Conservation (phyloP, 2,329 filamentous ascomycete genomes). For the Talaromyces sp. region DNA sequence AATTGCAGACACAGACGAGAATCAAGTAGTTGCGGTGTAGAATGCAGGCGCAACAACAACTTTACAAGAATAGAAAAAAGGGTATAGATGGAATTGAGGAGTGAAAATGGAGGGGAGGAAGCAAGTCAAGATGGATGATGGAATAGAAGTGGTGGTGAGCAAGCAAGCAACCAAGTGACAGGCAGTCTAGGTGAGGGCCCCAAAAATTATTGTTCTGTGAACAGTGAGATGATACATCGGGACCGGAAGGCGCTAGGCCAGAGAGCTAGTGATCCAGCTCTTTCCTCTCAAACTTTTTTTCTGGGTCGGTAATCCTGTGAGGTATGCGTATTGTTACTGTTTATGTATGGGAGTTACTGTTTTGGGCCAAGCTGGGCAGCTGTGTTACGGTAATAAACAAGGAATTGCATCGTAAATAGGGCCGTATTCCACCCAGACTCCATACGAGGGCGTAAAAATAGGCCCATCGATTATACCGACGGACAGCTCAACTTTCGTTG, state of each 20-base stretch:
- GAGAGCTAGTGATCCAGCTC: not conserved
- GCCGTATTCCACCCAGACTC: not conserved
- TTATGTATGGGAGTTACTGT: not conserved
- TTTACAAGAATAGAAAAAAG: not conserved
- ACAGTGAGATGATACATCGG: conserved; percentile 5
- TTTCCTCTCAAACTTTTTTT: not conserved
- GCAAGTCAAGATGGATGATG: not conserved
- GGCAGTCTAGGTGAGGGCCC: conserved; percentile 8
- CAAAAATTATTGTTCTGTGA: conserved; percentile 1
- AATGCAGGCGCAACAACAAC: not conserved
- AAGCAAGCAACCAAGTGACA: not conserved
- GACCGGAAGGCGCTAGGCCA: conserved; percentile 2
- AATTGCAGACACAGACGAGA: not conserved
- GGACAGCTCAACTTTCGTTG: conserved; percentile 9
- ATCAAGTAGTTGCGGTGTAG: not conserved
- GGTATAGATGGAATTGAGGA: not conserved
- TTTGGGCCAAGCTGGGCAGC: not conserved
- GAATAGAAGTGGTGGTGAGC: not conserved
- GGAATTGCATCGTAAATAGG: not conserved
- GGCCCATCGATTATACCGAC: not conserved
- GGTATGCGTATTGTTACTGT: not conserved
- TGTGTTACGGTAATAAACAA: not conserved
- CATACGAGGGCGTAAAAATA: not conserved
- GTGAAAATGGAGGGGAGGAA: not conserved
- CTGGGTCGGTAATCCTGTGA: not conserved